Conservation (phyloP, 768 basidiomycete genomes). For the Fomitopsis serialis region DNA sequence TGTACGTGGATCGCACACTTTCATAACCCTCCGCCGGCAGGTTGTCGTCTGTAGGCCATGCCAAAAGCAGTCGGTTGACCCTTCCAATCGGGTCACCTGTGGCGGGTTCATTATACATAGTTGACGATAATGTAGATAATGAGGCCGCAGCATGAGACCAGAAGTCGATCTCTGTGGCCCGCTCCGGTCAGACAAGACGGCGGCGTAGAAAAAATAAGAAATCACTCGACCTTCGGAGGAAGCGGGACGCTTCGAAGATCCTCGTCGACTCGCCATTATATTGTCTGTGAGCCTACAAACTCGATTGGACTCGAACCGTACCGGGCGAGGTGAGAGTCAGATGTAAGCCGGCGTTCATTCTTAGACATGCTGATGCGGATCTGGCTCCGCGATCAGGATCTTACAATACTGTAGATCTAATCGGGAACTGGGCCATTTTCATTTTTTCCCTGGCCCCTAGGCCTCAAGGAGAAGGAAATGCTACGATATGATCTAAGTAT, state of each 20-base stretch:
- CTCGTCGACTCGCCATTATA: conserved; percentile 64
- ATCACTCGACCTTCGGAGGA: conserved; percentile 65
- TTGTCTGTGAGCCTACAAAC: conserved; percentile 52
- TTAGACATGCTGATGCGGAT: not conserved
- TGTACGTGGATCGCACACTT: conserved; percentile 54
- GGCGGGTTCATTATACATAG: conserved; percentile 43
- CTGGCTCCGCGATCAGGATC: not conserved
- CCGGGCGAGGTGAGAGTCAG: not conserved
- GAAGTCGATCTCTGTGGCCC: conserved; percentile 57
- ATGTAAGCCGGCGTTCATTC: not conserved
- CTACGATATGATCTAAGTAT: too few relatives aligned
- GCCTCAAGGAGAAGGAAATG: too few relatives aligned
- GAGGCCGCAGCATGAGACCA: conserved; percentile 69
- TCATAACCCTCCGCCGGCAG: conserved; percentile 65
- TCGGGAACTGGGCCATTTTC: not conserved
- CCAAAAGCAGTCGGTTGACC: conserved; percentile 66
- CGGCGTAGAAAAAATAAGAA: conserved; percentile 6
- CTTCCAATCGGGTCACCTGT: conserved; percentile 59
- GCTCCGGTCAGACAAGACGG: not conserved
- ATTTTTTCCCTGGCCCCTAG: too few relatives aligned
- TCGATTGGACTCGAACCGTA: conserved; percentile 68
- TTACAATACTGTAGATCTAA: too few relatives aligned
- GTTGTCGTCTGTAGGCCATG: conserved; percentile 69
- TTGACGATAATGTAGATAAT: conserved; percentile 44
- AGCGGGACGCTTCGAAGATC: conserved; percentile 54